Percentiles rank a stretch among this genome's conserved stretches.
These are phyloP conservation scores for Nakaseomyces glabratus DNA, from an alignment of 1,139 yeast species.

Conservation along the genomic window DNA sequence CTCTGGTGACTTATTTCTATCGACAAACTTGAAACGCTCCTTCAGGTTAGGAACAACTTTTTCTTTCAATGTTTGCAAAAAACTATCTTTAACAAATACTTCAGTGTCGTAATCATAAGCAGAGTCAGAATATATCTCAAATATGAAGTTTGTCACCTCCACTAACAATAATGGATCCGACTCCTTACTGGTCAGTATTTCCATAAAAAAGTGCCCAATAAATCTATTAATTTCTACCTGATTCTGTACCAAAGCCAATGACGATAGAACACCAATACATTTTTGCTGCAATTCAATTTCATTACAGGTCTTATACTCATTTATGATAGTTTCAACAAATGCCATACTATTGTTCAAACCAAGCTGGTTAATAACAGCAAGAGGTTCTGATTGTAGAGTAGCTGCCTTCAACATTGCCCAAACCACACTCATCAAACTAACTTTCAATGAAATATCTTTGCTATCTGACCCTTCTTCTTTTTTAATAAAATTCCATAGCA, in stretches of 20 bases:
- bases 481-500: slow-evolving; percentile 18
- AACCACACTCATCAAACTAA: slow-evolving; percentile 46
- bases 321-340: slow-evolving; percentile 19
- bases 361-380: slow-evolving; percentile 12
- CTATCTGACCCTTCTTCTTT: slow-evolving; percentile 20
- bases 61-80: slow-evolving; percentile 37
- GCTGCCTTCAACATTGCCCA: slow-evolving; percentile 50
- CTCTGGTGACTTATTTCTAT: slow-evolving; percentile 50
- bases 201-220: slow-evolving; percentile 42
- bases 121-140: slow-evolving; percentile 76
- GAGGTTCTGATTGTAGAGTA: slow-evolving; percentile 12
- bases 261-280: slow-evolving; percentile 44
- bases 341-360: slow-evolving; percentile 19
- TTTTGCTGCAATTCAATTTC: slow-evolving; percentile 23
- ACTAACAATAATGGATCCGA: slow-evolving; percentile 36
- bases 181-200: slow-evolving; percentile 23
- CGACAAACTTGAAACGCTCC: slow-evolving; percentile 48
- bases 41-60: slow-evolving; percentile 41
- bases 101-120: slow-evolving; percentile 56
- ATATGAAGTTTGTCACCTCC: slow-evolving; percentile 57
- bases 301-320: slow-evolving; percentile 18
- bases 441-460: slow-evolving; percentile 35
- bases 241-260: slow-evolving; percentile 43
- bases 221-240: slow-evolving; percentile 39
- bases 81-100: slow-evolving; percentile 53